Evolutionary conservation across 352 stramenopile genomes (phyloP).

Genomic region (Pythium dissimile): DNA sequence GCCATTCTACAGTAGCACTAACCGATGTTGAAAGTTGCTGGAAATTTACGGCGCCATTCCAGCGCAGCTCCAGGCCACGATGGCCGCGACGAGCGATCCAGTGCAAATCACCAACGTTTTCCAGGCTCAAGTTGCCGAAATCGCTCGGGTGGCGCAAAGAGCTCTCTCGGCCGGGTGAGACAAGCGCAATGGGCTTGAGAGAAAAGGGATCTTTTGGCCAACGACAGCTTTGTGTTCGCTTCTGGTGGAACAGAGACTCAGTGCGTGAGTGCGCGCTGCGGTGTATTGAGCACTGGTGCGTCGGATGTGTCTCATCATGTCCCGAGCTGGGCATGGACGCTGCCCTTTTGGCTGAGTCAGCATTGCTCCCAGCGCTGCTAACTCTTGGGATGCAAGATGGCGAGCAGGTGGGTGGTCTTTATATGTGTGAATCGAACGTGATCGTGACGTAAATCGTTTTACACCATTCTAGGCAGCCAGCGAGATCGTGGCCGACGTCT

Average conservation of each 20-base stretch:
- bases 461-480: constrained; percentile 41
- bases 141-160: constrained; percentile 1
- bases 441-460: neutral
- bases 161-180: constrained; percentile 6
- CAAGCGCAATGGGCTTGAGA: neutral
- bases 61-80: neutral
- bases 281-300: constrained; percentile 64
- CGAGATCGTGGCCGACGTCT: constrained; percentile 58
- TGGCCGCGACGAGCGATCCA: neutral
- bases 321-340: constrained; percentile 13
- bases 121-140: constrained; percentile 5
- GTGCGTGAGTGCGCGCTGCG: constrained; percentile 37
- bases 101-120: constrained; percentile 3
- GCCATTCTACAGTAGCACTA: neutral
- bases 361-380: constrained; percentile 10
- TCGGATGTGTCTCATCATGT: constrained; percentile 47
- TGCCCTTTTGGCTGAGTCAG: neutral
- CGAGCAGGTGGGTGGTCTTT: constrained; percentile 2
- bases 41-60: constrained; percentile 27
- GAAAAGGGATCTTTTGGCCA: neutral
- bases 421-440: neutral
- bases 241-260: neutral
- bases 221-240: neutral
- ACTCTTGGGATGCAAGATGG: neutral
- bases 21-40: constrained; percentile 8